These are phyloP conservation scores for Penicillium angulare DNA, from an alignment of 495 filamentous ascomycete species.

Conservation along the genomic window DNA sequence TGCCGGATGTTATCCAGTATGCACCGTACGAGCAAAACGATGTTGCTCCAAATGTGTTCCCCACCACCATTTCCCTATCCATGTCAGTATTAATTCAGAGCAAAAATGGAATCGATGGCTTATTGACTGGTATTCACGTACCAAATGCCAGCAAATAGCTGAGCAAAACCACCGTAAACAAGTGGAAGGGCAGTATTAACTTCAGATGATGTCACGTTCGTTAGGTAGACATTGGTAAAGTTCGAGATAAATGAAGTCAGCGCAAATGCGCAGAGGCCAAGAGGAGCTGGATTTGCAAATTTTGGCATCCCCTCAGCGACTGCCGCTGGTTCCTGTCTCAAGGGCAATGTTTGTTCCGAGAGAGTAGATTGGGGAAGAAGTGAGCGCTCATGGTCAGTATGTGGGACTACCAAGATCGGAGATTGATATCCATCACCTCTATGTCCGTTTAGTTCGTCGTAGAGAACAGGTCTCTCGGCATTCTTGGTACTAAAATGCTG, in stretches of 20 bases:
- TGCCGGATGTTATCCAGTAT: constrained; percentile 83
- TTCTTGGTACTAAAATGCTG: not conserved
- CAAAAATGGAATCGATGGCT: not conserved
- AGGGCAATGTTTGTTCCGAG: not conserved
- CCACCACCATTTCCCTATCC: constrained; percentile 85
- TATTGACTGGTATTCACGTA: constrained; percentile 43
- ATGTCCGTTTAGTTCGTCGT: not conserved
- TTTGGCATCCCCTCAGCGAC: constrained; percentile 57
- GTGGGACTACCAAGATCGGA: not conserved
- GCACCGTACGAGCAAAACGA: constrained; percentile 87
- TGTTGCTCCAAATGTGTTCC: constrained; percentile 92
- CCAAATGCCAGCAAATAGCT: constrained; percentile 90
- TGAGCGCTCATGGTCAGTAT: not conserved
- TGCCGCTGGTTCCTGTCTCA: constrained; percentile 1
- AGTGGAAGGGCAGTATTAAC: constrained; percentile 63
- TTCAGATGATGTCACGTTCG: constrained; percentile 51
- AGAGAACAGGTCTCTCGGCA: not conserved
- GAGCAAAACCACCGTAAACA: constrained; percentile 74
- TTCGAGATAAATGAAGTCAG: constrained; percentile 84
- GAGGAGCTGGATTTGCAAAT: constrained; percentile 73
- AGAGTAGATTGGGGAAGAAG: not conserved
- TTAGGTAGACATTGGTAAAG: constrained; percentile 65
- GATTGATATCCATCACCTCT: not conserved
- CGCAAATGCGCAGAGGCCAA: constrained; percentile 77
- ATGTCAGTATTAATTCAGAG: not conserved